These are phyloP conservation scores for Pseudevernia furfuracea DNA, from an alignment of 495 filamentous ascomycete species.

Conservation along the genomic window DNA sequence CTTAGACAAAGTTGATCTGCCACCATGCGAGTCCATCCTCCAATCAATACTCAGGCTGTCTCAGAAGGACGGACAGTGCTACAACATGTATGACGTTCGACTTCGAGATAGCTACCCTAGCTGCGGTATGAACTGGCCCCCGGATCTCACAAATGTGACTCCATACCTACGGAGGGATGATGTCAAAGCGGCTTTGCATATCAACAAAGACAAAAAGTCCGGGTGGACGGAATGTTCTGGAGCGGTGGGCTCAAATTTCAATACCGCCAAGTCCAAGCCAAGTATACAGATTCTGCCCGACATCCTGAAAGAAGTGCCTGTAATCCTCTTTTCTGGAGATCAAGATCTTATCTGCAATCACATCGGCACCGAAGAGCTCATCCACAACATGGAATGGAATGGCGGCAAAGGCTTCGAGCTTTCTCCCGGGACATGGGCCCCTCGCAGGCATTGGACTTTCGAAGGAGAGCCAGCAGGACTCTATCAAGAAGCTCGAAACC, in stretches of 20 bases:
- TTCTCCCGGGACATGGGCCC: conserved; percentile 83
- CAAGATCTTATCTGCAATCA: conserved; percentile 97
- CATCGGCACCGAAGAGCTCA: conserved; percentile 83
- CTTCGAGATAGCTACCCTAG: conserved; percentile 61
- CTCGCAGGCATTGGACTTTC: conserved; percentile 87
- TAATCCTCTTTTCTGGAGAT: conserved; percentile 86
- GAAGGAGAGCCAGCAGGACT: conserved; percentile 84
- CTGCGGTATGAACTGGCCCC: conserved; percentile 96
- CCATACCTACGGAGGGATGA: conserved; percentile 81
- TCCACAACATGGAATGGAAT: conserved; percentile 87
- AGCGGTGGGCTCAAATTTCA: conserved; percentile 63
- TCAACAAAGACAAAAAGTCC: conserved; percentile 69
- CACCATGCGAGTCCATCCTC: conserved; percentile 66
- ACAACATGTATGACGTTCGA: conserved; percentile 94
- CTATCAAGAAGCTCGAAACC: conserved; percentile 87
- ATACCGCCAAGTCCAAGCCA: conserved; percentile 58
- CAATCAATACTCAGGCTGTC: conserved; percentile 58
- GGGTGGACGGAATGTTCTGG: conserved; percentile 92
- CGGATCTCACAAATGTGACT: conserved; percentile 65
- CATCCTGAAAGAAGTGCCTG: conserved; percentile 60
- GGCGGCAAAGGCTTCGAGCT: conserved; percentile 85
- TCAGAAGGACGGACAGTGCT: conserved; percentile 51
- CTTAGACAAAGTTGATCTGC: conserved; percentile 56
- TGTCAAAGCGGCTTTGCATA: conserved; percentile 70
- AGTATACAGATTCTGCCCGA: conserved; percentile 68